Evolutionary conservation across 495 filamentous ascomycete genomes (phyloP).

Genomic region (Hypoxylon trugodes): DNA sequence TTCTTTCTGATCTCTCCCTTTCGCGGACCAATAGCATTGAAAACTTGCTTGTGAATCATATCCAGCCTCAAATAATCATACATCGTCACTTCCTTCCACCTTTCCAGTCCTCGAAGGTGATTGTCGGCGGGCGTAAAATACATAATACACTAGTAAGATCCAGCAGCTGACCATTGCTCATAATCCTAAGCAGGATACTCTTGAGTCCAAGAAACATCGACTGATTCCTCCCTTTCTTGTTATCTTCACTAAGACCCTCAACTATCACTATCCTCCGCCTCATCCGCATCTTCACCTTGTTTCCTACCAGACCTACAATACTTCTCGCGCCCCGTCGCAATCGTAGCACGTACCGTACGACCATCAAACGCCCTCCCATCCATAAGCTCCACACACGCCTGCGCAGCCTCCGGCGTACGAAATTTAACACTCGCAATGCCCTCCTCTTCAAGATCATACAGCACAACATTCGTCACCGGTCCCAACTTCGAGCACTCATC

Average conservation of each 20-base stretch:
- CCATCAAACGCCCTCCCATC: slow-evolving; percentile 82
- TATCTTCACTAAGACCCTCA: slow-evolving; percentile 24
- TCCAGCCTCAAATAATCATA: slow-evolving; percentile 17
- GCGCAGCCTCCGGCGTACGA: slow-evolving; percentile 70
- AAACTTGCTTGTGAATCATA: too few relatives aligned
- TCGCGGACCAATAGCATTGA: too few relatives aligned
- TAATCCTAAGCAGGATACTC: too few relatives aligned
- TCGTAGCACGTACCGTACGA: slow-evolving; percentile 76
- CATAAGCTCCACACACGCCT: slow-evolving; percentile 77
- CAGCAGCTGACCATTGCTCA: background rate
- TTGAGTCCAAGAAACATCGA: too few relatives aligned
- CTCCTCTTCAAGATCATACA: slow-evolving; percentile 88
- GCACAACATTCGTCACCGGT: slow-evolving; percentile 85
- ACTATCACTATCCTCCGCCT: slow-evolving; percentile 51
- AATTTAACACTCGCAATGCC: slow-evolving; percentile 89
- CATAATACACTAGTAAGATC: slow-evolving; percentile 9
- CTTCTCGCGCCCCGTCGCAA: slow-evolving; percentile 76
- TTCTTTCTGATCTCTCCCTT: too few relatives aligned
- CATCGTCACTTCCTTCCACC: slow-evolving; percentile 23
- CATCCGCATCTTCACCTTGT: slow-evolving; percentile 49
- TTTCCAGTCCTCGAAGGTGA: too few relatives aligned
- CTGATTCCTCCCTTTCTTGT: too few relatives aligned
- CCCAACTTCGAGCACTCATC: slow-evolving; percentile 90
- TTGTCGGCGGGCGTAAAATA: background rate
- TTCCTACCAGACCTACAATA: slow-evolving; percentile 74